A percentile compares a stretch with the other conserved stretches of the same genome.
phyloP scores from a whole-genome alignment of 345 rosid genomes.

The Geranium rotundifolium region DNA sequence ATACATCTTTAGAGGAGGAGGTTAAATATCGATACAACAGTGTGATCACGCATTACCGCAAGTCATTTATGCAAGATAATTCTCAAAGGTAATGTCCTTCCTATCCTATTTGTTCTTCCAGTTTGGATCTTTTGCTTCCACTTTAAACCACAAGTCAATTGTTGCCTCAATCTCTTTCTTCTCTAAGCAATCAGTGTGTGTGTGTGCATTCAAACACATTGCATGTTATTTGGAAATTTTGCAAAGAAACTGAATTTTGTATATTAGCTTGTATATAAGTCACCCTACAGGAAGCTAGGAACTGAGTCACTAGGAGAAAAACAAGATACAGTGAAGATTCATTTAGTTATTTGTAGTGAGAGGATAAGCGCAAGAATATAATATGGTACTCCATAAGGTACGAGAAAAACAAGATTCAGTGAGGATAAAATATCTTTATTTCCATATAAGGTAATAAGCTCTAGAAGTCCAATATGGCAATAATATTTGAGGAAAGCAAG shows the following conservation, averaged over 20 bases:
- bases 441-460: background rate
- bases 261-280: too few species aligned
- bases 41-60: conserved; percentile 80
- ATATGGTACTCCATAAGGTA: background rate
- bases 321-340: background rate
- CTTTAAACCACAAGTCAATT: too few species aligned
- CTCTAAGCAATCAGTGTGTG: too few species aligned
- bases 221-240: too few species aligned
- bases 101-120: too few species aligned
- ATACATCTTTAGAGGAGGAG: conserved; percentile 71
- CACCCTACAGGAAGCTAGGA: too few species aligned
- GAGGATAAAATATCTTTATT: background rate
- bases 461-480: background rate
- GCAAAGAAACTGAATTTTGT: too few species aligned
- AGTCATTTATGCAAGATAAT: conserved; percentile 89
- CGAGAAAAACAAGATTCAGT: background rate
- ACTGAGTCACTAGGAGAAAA: background rate
- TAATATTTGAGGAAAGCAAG: background rate
- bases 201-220: too few species aligned
- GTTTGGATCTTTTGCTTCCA: background rate
- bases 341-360: background rate
- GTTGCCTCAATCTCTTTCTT: too few species aligned
- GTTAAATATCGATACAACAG: conserved; percentile 63
- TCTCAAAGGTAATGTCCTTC: conserved; percentile 54
- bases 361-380: background rate